These are phyloP conservation scores for Clarkia xantiana DNA, from an alignment of 345 rosid species.

Conservation along the genomic window DNA sequence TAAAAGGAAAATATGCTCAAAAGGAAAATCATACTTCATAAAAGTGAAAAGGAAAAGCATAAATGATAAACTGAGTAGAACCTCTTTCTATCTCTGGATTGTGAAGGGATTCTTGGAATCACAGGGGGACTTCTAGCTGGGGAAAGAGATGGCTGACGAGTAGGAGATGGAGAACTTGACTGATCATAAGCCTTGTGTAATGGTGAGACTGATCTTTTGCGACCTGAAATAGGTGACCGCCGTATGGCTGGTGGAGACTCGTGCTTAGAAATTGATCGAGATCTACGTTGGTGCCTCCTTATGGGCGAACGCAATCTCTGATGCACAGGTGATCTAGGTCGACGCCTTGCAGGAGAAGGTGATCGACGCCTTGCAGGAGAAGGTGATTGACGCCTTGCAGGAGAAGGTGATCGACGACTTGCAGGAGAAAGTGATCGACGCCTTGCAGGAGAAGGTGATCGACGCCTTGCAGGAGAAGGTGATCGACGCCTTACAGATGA, in stretches of 20 bases:
- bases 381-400: constrained; percentile 20
- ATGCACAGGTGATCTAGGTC: constrained; percentile 21
- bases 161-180: constrained; percentile 38
- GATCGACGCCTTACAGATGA: constrained; percentile 17
- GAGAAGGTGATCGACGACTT: constrained; percentile 26
- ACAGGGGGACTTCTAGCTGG: constrained; percentile 26
- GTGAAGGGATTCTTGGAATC: constrained; percentile 24
- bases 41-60: background rate
- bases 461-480: constrained; percentile 20
- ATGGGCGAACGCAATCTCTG: constrained; percentile 29
- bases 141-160: constrained; percentile 26
- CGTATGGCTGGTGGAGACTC: constrained; percentile 17
- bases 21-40: background rate
- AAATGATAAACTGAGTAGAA: constrained; percentile 9
- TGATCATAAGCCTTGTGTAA: constrained; percentile 24
- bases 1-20: no score
- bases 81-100: constrained; percentile 35
- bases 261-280: constrained; percentile 16
- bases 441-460: constrained; percentile 16
- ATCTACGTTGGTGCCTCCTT: constrained; percentile 12
- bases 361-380: constrained; percentile 24
- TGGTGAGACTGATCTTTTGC: constrained; percentile 4
- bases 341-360: constrained; percentile 17
- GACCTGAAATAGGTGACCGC: constrained; percentile 9
- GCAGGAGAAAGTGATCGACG: constrained; percentile 28